Base-by-base conservation (phyloP, 768 basidiomycete species). In the Lyophyllum semitale region DNA sequence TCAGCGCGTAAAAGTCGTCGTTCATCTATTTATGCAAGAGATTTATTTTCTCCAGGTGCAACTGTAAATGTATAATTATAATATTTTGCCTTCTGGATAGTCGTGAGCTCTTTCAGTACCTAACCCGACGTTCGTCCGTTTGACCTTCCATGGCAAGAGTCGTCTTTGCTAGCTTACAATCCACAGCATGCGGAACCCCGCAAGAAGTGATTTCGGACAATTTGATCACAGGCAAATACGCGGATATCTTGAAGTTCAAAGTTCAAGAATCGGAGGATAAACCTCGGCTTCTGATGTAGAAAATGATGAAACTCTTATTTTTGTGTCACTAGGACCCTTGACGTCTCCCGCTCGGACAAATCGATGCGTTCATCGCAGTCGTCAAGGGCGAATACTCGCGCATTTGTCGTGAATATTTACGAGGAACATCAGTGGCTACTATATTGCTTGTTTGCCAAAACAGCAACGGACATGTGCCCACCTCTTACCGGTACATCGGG, bases 401-500 rank as follows among this genome's bases (percentile, higher is more conserved):
- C 47, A 41, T n/a, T n/a, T n/a, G n/a, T n/a, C n/a, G n/a, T n/a
- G n/a, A n/a, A n/a, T n/a, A n/a, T n/a, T n/a, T 32, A 27, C 30
- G 29, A 27, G 1, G 25, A 3, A 44, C 7, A 5, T 25, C 23
- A 27, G 15, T 44, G 13, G 15, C 26, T 29, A 44, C 25, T 44
- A 25, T 4, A 18, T 26, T 17, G 33, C n/a, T 33, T 35, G 40
- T 32, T 17, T 17, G 43, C 8, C 46, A 35, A 43, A 18, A 27
- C 37, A 35, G 54, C 50, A 40, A 46, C 48, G 42, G 27, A 33
- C 63, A 66, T 64, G 61, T 66, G 48, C 18, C 25, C 44, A 40
- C 22, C 29, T 57, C 30, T 45, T 41, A 12, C 47, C 22, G 22
- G 61, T 69, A 68, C 58, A 51, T 70, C 71, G 71, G 71, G 46